A percentile compares a stretch with the other conserved stretches of the same genome.
phyloP scores from a whole-genome alignment of 2,329 filamentous ascomycete genomes.

The Fusarium miscanthi region DNA sequence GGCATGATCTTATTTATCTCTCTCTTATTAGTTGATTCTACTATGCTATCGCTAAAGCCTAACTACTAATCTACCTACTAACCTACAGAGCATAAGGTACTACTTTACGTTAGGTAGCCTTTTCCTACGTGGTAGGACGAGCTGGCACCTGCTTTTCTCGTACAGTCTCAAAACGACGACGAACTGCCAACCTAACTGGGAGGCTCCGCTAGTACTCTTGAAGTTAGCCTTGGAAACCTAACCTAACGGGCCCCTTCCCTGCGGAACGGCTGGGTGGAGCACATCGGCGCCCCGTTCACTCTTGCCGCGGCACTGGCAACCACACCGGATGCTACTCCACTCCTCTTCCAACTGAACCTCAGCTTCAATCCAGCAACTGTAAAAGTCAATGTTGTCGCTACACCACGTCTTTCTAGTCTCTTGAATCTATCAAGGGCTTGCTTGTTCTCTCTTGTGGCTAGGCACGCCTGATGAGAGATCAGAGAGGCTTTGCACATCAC shows the following conservation, averaged over 20 bases:
- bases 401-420: no score
- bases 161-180: slow-evolving; percentile 12
- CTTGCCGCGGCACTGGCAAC: slow-evolving; percentile 36
- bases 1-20: neutral
- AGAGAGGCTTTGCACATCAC: neutral
- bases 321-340: slow-evolving; percentile 6
- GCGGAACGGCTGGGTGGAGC: slow-evolving; percentile 12
- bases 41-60: neutral
- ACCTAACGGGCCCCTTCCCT: slow-evolving; percentile 23
- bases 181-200: slow-evolving; percentile 22
- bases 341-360: slow-evolving; percentile 4
- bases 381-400: neutral
- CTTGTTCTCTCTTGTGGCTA: neutral
- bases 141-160: slow-evolving; percentile 14
- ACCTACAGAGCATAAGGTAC: neutral
- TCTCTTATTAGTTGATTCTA: neutral
- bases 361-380: slow-evolving; percentile 2
- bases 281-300: slow-evolving; percentile 27
- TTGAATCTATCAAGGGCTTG: neutral
- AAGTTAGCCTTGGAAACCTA: slow-evolving; percentile 3
- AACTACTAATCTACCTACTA: no score
- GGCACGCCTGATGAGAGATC: neutral
- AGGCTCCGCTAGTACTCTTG: neutral
- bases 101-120: no score
- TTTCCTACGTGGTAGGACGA: neutral